Conservation (phyloP, 2,329 filamentous ascomycete genomes). For the Bipolaris bicolor region DNA sequence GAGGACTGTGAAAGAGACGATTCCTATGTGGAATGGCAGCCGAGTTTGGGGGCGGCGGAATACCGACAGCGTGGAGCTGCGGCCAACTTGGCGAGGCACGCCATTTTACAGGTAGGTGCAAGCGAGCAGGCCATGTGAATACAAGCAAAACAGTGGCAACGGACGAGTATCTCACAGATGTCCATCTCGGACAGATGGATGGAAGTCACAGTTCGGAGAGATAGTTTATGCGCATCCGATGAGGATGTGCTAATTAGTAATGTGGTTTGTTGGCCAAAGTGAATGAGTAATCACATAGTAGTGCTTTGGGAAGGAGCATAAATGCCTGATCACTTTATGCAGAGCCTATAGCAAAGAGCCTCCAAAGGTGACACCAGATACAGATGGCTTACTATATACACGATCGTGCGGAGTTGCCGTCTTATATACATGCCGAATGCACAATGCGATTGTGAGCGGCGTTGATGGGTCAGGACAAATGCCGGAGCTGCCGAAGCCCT, state of each 20-base stretch:
- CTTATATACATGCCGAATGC: no score
- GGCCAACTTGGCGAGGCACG: slow-evolving; percentile 8
- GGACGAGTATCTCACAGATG: not conserved
- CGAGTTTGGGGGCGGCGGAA: slow-evolving; percentile 10
- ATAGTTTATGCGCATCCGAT: slow-evolving; percentile 12
- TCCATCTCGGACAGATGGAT: slow-evolving; percentile 7
- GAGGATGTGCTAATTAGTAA: slow-evolving; percentile 19
- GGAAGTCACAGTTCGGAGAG: slow-evolving; percentile 5
- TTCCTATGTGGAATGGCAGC: slow-evolving; percentile 7
- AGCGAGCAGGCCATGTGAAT: slow-evolving; percentile 8
- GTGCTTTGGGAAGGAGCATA: not conserved
- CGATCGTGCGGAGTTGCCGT: not conserved
- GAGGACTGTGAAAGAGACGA: slow-evolving; percentile 5
- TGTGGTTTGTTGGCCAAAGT: not conserved
- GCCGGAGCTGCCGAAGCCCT: not conserved
- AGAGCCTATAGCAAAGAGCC: no score
- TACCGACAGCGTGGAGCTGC: slow-evolving; percentile 8
- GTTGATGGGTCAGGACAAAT: not conserved
- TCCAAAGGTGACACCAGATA: not conserved
- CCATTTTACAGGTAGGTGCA: slow-evolving; percentile 8
- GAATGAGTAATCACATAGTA: slow-evolving; percentile 16
- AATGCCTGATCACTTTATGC: no score
- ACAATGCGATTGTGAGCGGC: not conserved
- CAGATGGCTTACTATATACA: not conserved
- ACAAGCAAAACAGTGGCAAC: slow-evolving; percentile 11